These are phyloP conservation scores for Pichia nakasei DNA, from an alignment of 805 yeast species.

Conservation along the genomic window DNA sequence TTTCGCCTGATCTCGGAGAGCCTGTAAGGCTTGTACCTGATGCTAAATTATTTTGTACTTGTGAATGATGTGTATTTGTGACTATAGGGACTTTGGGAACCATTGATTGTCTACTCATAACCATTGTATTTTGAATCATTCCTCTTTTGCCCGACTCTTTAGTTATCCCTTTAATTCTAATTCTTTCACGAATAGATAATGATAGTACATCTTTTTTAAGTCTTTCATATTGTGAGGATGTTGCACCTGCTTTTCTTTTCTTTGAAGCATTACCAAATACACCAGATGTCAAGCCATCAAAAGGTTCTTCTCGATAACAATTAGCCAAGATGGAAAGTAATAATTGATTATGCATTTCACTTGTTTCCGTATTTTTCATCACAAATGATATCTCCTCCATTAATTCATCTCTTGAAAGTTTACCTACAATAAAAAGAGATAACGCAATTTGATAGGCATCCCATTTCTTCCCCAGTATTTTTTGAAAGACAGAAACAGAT, in stretches of 20 bases:
- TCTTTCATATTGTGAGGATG: constrained; percentile 66
- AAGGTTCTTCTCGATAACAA: constrained; percentile 67
- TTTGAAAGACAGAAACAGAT: constrained; percentile 66
- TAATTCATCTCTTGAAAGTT: constrained; percentile 68
- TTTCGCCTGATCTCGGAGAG: background rate
- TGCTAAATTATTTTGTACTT: background rate
- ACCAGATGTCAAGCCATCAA: constrained; percentile 40
- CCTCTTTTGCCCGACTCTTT: constrained; percentile 76
- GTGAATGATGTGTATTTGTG: constrained; percentile 17
- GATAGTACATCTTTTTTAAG: constrained; percentile 82
- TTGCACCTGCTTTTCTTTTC: constrained; percentile 41
- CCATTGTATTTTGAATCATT: constrained; percentile 58
- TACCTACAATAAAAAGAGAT: constrained; percentile 69
- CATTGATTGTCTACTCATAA: constrained; percentile 62
- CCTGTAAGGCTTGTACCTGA: background rate
- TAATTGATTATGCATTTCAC: constrained; percentile 73
- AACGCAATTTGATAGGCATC: constrained; percentile 74
- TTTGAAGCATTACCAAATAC: constrained; percentile 37
- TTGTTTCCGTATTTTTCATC: constrained; percentile 35
- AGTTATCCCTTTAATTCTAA: constrained; percentile 74
- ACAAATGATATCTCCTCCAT: constrained; percentile 49
- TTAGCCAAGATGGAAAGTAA: constrained; percentile 77
- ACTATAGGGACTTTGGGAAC: constrained; percentile 82
- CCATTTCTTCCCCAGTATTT: constrained; percentile 73
- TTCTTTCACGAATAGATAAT: constrained; percentile 73